Conservation (phyloP, 2,329 filamentous ascomycete genomes). For the Epichloe gansuensis region DNA sequence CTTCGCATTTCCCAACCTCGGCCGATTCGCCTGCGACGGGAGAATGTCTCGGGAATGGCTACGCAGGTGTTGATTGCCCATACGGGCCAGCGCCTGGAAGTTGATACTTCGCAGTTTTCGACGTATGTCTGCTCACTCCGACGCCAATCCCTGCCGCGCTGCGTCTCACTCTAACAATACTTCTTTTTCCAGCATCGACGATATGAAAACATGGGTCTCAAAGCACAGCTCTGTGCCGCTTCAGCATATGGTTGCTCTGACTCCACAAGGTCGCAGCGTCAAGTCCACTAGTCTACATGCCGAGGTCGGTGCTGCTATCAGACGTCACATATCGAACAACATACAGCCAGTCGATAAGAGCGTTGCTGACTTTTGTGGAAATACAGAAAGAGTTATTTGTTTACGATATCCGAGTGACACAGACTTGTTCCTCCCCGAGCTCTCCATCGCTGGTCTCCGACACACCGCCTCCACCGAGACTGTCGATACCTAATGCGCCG, state of each 20-base stretch:
- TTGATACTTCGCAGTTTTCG: slow-evolving; percentile 63
- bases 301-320: slow-evolving; percentile 47
- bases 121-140: slow-evolving; percentile 39
- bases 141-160: background rate
- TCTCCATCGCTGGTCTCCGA: slow-evolving; percentile 34
- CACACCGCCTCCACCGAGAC: slow-evolving; percentile 39
- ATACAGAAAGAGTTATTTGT: slow-evolving; percentile 75
- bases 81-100: slow-evolving; percentile 73
- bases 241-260: slow-evolving; percentile 78
- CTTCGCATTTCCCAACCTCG: background rate
- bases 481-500: slow-evolving; percentile 55
- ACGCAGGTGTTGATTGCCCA: slow-evolving; percentile 86
- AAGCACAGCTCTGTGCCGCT: slow-evolving; percentile 60
- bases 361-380: background rate
- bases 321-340: background rate
- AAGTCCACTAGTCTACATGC: slow-evolving; percentile 68
- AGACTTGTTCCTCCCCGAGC: slow-evolving; percentile 37
- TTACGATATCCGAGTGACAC: slow-evolving; percentile 71
- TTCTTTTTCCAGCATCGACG: slow-evolving; percentile 53
- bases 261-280: slow-evolving; percentile 69
- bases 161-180: background rate
- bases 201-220: slow-evolving; percentile 71
- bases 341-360: background rate
- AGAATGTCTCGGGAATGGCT: slow-evolving; percentile 60
- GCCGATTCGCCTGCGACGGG: slow-evolving; percentile 18